Evolutionary conservation across 768 basidiomycete species (phyloP), one percentile per base, ranked within the genome.

Genomic region (Myochromella boudieri): DNA sequence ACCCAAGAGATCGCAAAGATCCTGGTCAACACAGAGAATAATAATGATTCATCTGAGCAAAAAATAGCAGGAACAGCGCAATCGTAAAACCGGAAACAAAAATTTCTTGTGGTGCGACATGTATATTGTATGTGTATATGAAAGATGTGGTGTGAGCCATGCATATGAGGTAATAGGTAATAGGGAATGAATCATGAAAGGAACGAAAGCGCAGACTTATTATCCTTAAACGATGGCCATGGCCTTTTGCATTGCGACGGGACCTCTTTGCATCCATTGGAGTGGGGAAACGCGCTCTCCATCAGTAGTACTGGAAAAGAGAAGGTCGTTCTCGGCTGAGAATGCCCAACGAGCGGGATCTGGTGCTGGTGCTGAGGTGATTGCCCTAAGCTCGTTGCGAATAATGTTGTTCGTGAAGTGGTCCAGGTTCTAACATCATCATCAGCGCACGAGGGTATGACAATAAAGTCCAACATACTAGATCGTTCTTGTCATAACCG

Each of bases 401-500:
- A 86, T 85, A 60, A 86, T 82, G 56, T 78, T 80, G 42, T 78
- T 70, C 21, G 84, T 86, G 63, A 85, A 86, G 61, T 86, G 80
- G 56, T 87, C 84, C 55, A 85, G 70, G 61, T 84, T 82, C 78
- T 78, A 12, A 25, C 20, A 12, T 18, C 21, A 18, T 28, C 20
- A 22, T 36, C 21, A 36, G 36, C 29, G 24, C 18, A 9, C 37
- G 32, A 11, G 38, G 21, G 26, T 31, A 26, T 17, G 37, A 21
- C 36, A 31, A 54, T 10, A 54, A 33, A 22, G 22, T 38, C 21
- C 7, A 3, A 64, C 76, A 51, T 51, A 82, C 80, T 46, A 87
- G 70, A 55, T 87, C 85, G 59, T 87, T 87, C 62, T 82, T 84
- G 65, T 86, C 85, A 56, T 86, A 86, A 42, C 84, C 72, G 45